Conservation (phyloP, 768 basidiomycete species). For the Asterophora parasitica region DNA sequence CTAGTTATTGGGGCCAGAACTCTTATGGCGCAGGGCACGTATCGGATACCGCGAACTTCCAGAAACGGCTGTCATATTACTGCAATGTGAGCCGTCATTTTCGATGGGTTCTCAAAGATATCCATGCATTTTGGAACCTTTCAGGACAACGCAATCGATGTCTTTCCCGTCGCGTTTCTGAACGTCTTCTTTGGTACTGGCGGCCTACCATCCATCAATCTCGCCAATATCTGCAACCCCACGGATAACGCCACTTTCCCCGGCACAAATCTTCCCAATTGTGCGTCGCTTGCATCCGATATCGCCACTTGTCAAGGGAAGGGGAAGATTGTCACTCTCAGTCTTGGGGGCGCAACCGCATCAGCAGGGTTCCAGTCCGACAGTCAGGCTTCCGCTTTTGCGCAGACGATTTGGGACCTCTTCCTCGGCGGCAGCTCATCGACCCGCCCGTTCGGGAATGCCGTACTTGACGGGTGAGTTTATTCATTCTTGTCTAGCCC, state of each 20-base stretch:
- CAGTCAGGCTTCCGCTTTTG: constrained; percentile 53
- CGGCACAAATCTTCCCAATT: constrained; percentile 60
- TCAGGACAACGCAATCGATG: constrained; percentile 64
- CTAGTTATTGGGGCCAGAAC: constrained; percentile 50
- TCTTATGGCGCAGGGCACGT: constrained; percentile 58
- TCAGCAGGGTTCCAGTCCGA: constrained; percentile 56
- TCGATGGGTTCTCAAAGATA: no score
- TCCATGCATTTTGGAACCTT: not conserved
- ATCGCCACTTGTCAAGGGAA: constrained; percentile 62
- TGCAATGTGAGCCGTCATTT: constrained; percentile 41
- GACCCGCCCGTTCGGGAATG: constrained; percentile 67
- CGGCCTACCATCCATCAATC: constrained; percentile 57
- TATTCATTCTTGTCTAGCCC: not conserved
- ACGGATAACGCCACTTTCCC: constrained; percentile 52
- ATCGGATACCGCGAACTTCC: constrained; percentile 47
- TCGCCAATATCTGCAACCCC: constrained; percentile 68
- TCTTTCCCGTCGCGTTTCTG: constrained; percentile 67
- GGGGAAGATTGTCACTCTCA: constrained; percentile 57
- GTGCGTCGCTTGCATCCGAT: constrained; percentile 52
- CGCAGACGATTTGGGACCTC: constrained; percentile 65
- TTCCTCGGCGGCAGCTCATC: constrained; percentile 56
- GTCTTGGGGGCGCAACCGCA: constrained; percentile 60
- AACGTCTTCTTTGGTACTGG: constrained; percentile 62
- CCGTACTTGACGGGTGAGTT: constrained; percentile 65
- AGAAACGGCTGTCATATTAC: constrained; percentile 60